Base-by-base conservation (phyloP, 192 early-diverging fungal species). In the Backusella parvicylindrica region DNA sequence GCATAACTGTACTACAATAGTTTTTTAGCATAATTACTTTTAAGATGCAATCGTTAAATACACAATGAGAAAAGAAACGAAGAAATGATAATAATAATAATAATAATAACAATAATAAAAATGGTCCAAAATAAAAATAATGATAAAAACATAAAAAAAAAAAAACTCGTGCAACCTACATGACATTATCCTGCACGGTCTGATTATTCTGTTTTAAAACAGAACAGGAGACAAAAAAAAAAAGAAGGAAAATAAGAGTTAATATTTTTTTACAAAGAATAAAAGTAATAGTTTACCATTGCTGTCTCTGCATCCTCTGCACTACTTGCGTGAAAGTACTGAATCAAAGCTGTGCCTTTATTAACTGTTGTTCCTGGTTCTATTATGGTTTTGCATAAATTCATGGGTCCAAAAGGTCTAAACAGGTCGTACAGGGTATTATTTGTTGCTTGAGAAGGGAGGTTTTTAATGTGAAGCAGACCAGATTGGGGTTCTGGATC, bases 371-470 rank as follows among this genome's bases (percentile, higher is more conserved):
- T 40, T 64, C 73, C 74, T 60, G 79, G 70, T 32, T 82, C 68
- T 16, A 76, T 67, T 12, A 73, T 30, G 13, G 71, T 79, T 53
- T 79, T 83, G 70, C 81, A 83, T 37, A 77, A 43, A 47, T 71
- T 69, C 49, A 86, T 75, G 30, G 84, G 79, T 26, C 84, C 84
- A 76, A 71, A 86, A 6, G 77, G 71, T n/a, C 82, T 75, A 65
- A 86, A 86, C 15, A 80, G 16, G 26, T 82, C 37, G 56, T 79
- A 81, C 16, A 86, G 53, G 15, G 16, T 21, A 23, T 64, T 63
- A 53, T 83, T 81, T 49, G 66, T 79, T 32, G 66, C 77, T 37
- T 49, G 65, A 21, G 23, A 50, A 28, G 76, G 72, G 28, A 85
- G 71, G 31, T 78, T 41, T 37, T 74, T 81, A 23, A 83, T 80